Conservation (phyloP, 1,139 yeast species). For the Kodamaea sp. region DNA sequence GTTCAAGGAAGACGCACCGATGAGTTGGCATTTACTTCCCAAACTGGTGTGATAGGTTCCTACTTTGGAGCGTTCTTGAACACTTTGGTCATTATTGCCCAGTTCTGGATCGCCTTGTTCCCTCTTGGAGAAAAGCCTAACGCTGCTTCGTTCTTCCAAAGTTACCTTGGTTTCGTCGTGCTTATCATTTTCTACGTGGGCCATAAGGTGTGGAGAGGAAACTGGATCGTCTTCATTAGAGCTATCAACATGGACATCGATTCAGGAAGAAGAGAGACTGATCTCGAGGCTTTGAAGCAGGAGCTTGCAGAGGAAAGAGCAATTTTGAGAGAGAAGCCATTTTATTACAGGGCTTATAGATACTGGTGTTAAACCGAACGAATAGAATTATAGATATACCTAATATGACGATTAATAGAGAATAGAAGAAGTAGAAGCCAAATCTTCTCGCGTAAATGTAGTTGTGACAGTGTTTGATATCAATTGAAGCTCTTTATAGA, state of each 20-base stretch:
- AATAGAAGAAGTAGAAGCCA: background rate
- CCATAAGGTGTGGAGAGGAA: conserved; percentile 43
- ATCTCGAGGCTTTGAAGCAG: conserved; percentile 63
- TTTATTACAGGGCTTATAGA: conserved; percentile 50
- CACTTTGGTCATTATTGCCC: conserved; percentile 53
- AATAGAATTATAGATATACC: no score
- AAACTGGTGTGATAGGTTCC: conserved; percentile 58
- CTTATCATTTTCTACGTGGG: conserved; percentile 33
- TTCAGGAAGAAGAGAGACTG: conserved; percentile 69
- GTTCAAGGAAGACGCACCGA: conserved; percentile 41
- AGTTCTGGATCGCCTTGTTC: conserved; percentile 46
- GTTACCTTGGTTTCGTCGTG: conserved; percentile 37
- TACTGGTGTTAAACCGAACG: conserved; percentile 55
- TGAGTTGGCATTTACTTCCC: conserved; percentile 56
- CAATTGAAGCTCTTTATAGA: no score
- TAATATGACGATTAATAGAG: background rate
- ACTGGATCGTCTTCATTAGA: conserved; percentile 40
- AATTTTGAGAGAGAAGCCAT: conserved; percentile 50
- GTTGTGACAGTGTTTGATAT: no score
- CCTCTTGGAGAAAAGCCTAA: conserved; percentile 36
- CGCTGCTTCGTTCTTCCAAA: conserved; percentile 32
- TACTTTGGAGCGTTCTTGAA: conserved; percentile 49
- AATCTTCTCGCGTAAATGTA: no score
- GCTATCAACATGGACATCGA: conserved; percentile 62
- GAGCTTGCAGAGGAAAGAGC: conserved; percentile 66